A percentile compares a stretch with the other conserved stretches of the same genome.
Evolutionary conservation across 1,284 basidiomycete genomes (phyloP).

Genomic region (Cutaneotrichosporon cutaneum): DNA sequence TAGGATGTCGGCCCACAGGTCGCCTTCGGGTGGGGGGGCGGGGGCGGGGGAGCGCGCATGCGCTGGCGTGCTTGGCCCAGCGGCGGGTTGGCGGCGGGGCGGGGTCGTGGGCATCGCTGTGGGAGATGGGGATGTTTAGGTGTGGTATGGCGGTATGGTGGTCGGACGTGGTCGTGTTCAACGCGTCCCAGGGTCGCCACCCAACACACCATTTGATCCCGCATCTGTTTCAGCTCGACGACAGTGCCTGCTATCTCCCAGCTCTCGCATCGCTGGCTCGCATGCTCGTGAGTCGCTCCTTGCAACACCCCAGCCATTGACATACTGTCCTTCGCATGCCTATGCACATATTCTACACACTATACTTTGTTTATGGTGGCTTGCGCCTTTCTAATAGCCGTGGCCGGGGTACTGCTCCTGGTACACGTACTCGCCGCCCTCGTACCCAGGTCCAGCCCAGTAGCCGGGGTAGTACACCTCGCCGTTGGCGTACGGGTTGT

Average conservation of each 20-base stretch:
- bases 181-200: conserved; percentile 1
- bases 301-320: not conserved
- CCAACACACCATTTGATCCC: not conserved
- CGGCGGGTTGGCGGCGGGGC: not conserved
- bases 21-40: conserved; percentile 35
- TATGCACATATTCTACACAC: conserved; percentile 9
- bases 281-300: too few species aligned
- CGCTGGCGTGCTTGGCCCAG: not conserved
- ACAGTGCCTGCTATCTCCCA: too few species aligned
- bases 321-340: too few species aligned
- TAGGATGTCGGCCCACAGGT: conserved; percentile 87
- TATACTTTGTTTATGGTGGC: conserved; percentile 7
- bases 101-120: not conserved
- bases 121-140: not conserved
- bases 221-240: too few species aligned
- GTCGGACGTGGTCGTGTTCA: not conserved
- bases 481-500: conserved; percentile 35
- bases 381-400: conserved; percentile 15
- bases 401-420: conserved; percentile 27
- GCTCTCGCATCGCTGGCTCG: too few species aligned
- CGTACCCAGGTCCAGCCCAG: conserved; percentile 20
- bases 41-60: not conserved
- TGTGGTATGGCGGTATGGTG: not conserved
- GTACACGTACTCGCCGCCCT: conserved; percentile 26
- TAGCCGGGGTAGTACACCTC: conserved; percentile 23